These are phyloP conservation scores for Exserohilum rostratum DNA, from an alignment of 2,329 filamentous ascomycete genomes.

Conservation along the genomic window DNA sequence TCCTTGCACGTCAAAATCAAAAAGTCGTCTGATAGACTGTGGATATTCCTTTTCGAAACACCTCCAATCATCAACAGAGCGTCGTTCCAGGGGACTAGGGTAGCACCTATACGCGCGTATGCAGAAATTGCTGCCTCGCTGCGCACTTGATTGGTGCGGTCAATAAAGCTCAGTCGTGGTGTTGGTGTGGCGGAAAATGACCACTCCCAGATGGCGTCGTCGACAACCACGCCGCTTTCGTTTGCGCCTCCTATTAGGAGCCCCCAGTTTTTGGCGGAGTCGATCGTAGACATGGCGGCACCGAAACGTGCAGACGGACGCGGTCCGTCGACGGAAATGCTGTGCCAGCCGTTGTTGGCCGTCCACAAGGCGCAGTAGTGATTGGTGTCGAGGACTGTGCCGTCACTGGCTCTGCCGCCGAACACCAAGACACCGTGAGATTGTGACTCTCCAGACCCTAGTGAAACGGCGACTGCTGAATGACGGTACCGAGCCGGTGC, in stretches of 20 bases:
- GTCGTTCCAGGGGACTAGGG: constrained; percentile 53
- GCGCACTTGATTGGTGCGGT: constrained; percentile 36
- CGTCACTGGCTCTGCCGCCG: constrained; percentile 54
- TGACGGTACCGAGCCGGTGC: constrained; percentile 78
- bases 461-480: constrained; percentile 59
- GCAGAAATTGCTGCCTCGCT: constrained; percentile 26
- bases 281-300: constrained; percentile 58
- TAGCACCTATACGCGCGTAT: constrained; percentile 59
- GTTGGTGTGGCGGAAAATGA: constrained; percentile 45
- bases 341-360: constrained; percentile 59
- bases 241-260: constrained; percentile 75
- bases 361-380: constrained; percentile 54
- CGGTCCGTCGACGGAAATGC: constrained; percentile 45
- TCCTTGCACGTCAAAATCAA: constrained; percentile 29
- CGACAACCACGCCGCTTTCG: constrained; percentile 65
- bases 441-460: constrained; percentile 52
- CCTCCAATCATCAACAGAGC: constrained; percentile 61
- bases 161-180: constrained; percentile 34
- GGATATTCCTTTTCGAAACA: constrained; percentile 46
- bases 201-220: constrained; percentile 70
- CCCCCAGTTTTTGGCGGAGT: constrained; percentile 57
- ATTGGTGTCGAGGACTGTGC: constrained; percentile 46
- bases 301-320: constrained; percentile 62
- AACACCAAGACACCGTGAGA: constrained; percentile 51
- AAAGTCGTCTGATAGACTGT: constrained; percentile 36